phyloP scores from a whole-genome alignment of 352 stramenopile genomes.

The Globisporangium abappressorium region DNA sequence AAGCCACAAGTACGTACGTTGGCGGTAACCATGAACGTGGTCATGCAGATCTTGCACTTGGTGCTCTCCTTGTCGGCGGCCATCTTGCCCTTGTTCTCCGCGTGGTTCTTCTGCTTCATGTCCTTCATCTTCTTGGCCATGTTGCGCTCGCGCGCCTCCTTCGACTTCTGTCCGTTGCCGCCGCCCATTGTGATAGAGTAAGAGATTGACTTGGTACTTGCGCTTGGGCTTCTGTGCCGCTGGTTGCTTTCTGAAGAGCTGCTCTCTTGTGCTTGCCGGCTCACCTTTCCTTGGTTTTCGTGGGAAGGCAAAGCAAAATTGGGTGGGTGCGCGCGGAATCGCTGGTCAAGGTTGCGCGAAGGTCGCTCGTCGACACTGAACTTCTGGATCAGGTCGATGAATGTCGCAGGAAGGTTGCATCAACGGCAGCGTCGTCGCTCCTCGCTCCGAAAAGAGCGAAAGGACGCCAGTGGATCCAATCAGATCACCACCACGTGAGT shows the following conservation, averaged over 20 bases:
- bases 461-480: background rate
- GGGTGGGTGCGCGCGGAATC: constrained; percentile 3
- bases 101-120: constrained; percentile 72
- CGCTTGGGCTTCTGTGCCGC: background rate
- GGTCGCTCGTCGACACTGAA: constrained; percentile 1
- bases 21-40: constrained; percentile 83
- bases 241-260: constrained; percentile 9
- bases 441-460: background rate
- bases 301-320: background rate
- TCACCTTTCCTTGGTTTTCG: background rate
- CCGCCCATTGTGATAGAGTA: constrained; percentile 55
- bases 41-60: constrained; percentile 89
- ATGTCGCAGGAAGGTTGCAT: constrained; percentile 2
- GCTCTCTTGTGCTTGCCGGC: background rate
- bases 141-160: constrained; percentile 78
- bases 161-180: constrained; percentile 82
- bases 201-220: background rate
- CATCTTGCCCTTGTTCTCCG: constrained; percentile 83
- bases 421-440: background rate
- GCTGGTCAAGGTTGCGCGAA: background rate
- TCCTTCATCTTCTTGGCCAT: constrained; percentile 87
- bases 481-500: background rate
- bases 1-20: constrained; percentile 41
- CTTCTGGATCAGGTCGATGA: background rate
- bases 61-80: constrained; percentile 67